Evolutionary conservation across 768 basidiomycete species (phyloP).

Genomic region (Psilocybe cubensis): DNA sequence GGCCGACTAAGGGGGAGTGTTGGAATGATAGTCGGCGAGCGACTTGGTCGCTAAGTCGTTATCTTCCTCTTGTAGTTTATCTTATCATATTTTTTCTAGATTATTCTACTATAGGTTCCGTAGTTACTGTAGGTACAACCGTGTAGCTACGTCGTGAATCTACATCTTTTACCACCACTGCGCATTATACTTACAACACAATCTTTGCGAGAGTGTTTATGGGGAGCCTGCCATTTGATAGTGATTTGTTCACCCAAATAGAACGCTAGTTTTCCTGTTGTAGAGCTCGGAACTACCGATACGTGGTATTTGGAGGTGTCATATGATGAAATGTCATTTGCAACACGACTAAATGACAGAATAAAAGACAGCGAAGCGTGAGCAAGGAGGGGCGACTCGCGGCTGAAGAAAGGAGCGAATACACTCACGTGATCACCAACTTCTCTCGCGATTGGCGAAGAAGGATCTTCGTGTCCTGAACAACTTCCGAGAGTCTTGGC

Average conservation of each 20-base stretch:
- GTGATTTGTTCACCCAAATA: conserved; percentile 90
- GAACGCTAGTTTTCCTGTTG: conserved; percentile 62
- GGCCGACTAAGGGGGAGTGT: too few relatives aligned
- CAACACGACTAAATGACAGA: conserved; percentile 60
- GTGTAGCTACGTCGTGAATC: too few relatives aligned
- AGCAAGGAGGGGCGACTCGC: not conserved
- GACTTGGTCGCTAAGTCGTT: too few relatives aligned
- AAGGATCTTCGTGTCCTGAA: conserved; percentile 91
- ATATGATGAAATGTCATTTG: conserved; percentile 78
- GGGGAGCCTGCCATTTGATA: conserved; percentile 87
- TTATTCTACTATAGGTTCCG: too few relatives aligned
- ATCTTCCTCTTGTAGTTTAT: too few relatives aligned
- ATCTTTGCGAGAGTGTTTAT: conserved; percentile 87
- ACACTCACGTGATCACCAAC: conserved; percentile 86
- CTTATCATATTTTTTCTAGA: too few relatives aligned
- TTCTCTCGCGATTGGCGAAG: conserved; percentile 90
- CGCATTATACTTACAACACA: too few relatives aligned
- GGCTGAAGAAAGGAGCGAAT: not conserved
- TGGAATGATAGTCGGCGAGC: too few relatives aligned
- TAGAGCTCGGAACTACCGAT: conserved; percentile 52
- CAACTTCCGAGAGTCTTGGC: conserved; percentile 85
- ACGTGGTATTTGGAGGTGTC: conserved; percentile 83
- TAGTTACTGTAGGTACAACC: too few relatives aligned
- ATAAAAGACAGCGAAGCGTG: not conserved
- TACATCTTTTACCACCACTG: too few relatives aligned